Base-by-base conservation (phyloP, 768 basidiomycete genomes). In the Gautieria morchelliformis region DNA sequence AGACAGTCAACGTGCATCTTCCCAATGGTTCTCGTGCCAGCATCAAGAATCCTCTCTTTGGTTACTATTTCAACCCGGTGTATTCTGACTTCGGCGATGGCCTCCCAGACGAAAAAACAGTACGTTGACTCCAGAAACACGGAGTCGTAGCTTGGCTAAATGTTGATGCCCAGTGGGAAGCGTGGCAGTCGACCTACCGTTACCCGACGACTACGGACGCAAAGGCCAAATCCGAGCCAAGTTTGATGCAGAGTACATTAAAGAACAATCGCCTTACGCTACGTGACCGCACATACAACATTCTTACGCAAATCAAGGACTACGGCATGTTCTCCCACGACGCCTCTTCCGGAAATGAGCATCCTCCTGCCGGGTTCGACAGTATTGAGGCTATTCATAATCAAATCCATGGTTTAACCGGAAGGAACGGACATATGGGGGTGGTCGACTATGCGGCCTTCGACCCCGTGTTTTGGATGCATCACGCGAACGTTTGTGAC, bases 401-500 rank as follows among this genome's bases (percentile, higher is more conserved):
- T 59, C 60, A 64, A 22, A 70, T 80, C 17, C 78, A 81, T 58
- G 60, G 40, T 22, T 48, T 53, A 7, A n/a, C 74, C 30, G 75
- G 75, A 20, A 74, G 74, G 5, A 66, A 60, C 32, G 75, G 78
- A 10, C 75, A 78, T 32, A 78, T 78, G 75, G 57, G 64, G 6
- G 67, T 73, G 46, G 40, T 22, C 17, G 44, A 20, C 12, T 24
- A 22, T 33, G 15, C 53, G 76, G 78, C 68, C 0, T 77, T 78
- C 58, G 80, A 81, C 62, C 78, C 78, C 0, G 74, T 79, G 59
- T 80, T 82, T 69, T 80, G 71, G 65, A 62, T 81, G 59, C 80
- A 81, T 60, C 80, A 82, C 61, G 19, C 10, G 20, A 56, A 56
- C 20, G 58, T 59, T 15, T 39, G 52, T 46, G 20, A 20, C 0